Evolutionary conservation across 345 rosid species (phyloP).

Genomic region (Chamaenerion angustifolium): DNA sequence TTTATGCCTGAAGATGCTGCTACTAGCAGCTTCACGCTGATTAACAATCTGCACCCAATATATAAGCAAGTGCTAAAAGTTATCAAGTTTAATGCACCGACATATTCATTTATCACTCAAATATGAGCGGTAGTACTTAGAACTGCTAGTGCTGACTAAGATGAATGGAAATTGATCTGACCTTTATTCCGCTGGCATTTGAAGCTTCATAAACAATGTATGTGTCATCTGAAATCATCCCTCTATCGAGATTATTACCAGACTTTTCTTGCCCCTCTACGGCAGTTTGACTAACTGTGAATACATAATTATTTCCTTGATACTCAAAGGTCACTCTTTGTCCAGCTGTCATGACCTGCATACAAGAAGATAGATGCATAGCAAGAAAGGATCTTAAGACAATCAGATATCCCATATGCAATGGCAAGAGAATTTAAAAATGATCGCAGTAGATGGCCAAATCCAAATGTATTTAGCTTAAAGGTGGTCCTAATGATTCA

Average conservation of each 20-base stretch:
- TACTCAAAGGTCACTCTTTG: constrained; percentile 80
- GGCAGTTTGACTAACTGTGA: constrained; percentile 67
- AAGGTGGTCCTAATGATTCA: too few species aligned
- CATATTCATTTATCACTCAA: background rate
- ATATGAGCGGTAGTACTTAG: background rate
- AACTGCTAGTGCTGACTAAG: background rate
- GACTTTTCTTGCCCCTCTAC: constrained; percentile 59
- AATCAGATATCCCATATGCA: too few species aligned
- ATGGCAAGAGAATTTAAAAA: too few species aligned
- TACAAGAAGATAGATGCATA: background rate
- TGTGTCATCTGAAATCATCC: constrained; percentile 61
- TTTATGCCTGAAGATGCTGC: constrained; percentile 84
- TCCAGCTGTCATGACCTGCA: constrained; percentile 85
- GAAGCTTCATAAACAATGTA: constrained; percentile 83
- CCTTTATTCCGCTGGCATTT: constrained; percentile 88
- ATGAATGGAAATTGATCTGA: constrained; percentile 10
- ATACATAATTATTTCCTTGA: constrained; percentile 82
- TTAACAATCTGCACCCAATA: constrained; percentile 57
- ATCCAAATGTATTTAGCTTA: too few species aligned
- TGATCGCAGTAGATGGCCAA: too few species aligned
- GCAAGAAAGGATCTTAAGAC: background rate
- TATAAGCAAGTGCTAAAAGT: background rate
- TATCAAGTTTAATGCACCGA: background rate
- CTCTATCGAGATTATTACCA: constrained; percentile 50
- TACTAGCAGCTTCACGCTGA: constrained; percentile 97